Percentiles rank a stretch among this genome's conserved stretches.
Conservation (phyloP, 1,284 basidiomycete genomes). For the Austropuccinia psidii region DNA sequence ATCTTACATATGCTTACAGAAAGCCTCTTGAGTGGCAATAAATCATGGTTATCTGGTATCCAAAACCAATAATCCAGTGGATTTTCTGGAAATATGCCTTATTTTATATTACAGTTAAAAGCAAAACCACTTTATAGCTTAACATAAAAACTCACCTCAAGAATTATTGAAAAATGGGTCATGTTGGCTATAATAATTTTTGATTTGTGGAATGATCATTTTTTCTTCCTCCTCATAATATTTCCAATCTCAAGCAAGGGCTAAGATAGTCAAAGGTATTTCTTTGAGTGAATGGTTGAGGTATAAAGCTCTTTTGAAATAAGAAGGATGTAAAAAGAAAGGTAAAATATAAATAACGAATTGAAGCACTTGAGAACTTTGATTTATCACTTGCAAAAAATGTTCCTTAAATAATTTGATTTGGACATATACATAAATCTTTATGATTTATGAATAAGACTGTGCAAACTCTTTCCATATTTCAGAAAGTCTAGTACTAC, state of each 20-base stretch:
- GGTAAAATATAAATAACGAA: neutral
- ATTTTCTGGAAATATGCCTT: no score
- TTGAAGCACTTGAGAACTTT: neutral
- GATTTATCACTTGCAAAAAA: neutral
- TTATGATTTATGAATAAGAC: neutral
- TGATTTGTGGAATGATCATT: neutral
- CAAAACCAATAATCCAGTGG: no score
- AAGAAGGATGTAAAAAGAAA: constrained; percentile 9
- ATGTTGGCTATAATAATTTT: neutral
- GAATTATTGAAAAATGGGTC: no score
- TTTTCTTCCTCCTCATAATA: neutral
- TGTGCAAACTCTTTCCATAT: no score
- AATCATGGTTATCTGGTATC: no score
- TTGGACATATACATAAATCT: neutral
- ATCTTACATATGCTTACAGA: no score
- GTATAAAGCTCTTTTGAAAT: neutral
- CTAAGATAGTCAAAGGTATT: neutral
- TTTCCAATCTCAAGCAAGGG: neutral
- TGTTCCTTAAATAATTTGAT: neutral
- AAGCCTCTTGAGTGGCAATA: no score
- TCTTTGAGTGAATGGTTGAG: neutral
- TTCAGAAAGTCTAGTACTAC: neutral
- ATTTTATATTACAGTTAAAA: no score
- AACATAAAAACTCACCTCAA: no score
- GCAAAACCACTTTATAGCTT: no score